Conservation (phyloP, 73 alveolate genomes). For the Stentor roeselii region DNA sequence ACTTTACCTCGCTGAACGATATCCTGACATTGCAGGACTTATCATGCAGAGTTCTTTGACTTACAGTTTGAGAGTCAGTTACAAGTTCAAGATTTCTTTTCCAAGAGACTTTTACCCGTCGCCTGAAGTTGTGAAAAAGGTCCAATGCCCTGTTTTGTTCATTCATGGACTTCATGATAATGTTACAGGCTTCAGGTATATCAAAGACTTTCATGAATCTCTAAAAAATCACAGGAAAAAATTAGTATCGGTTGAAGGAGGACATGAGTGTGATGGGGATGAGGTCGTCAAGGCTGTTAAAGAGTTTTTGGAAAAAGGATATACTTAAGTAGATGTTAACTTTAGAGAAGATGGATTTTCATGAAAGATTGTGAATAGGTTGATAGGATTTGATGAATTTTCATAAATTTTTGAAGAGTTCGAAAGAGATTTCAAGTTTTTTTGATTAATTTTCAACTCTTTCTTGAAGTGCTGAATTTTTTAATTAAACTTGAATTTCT, state of each 20-base stretch:
- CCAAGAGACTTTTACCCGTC: constrained; percentile 30
- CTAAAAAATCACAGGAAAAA: not conserved
- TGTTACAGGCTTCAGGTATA: not conserved
- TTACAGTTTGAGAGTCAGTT: not conserved
- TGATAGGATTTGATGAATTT: too few relatives aligned
- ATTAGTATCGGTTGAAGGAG: not conserved
- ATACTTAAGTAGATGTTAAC: too few relatives aligned
- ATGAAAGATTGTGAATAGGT: too few relatives aligned
- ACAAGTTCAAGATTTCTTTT: not conserved
- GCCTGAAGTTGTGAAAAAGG: constrained; percentile 11
- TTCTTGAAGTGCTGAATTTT: too few relatives aligned
- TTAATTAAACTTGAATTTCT: too few relatives aligned
- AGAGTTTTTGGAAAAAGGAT: not conserved
- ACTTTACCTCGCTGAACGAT: not conserved
- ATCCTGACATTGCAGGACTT: constrained; percentile 17
- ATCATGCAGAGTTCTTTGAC: constrained; percentile 7
- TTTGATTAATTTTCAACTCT: too few relatives aligned
- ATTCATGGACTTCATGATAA: constrained; percentile 28
- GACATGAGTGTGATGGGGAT: not conserved
- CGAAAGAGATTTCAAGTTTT: too few relatives aligned
- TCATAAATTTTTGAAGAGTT: too few relatives aligned
- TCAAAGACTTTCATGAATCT: not conserved
- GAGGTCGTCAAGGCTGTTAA: not conserved
- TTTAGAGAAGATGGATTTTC: too few relatives aligned
- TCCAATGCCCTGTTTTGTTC: constrained; percentile 13